Evolutionary conservation across 75 land plant species (phyloP), one percentile per base, ranked within the genome.

Genomic region (Selaginella moellendorffii): DNA sequence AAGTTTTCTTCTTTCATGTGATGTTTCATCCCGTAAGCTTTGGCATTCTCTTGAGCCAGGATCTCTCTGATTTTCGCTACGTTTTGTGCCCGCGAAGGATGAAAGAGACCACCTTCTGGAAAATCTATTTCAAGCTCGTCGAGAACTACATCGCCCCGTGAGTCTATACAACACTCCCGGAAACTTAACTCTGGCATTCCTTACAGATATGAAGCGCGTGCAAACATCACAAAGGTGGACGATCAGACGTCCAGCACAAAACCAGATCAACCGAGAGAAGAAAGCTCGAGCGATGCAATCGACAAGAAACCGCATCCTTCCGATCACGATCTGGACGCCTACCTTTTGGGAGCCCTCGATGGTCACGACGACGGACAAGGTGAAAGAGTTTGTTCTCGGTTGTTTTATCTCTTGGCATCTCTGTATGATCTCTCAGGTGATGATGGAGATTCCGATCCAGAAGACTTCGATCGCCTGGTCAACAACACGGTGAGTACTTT

Each of bases 71-170:
- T 54, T 73, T 92, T 31, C 84, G 97, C 65, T 92, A 92, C 74
- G 84, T 77, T 54, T 63, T 92, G 62, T 92, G 97, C 68, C 97
- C 97, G 21, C 76, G 86, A 26, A 52, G 74, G 53, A 92, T 92
- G 97, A 92, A 81, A 54, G 97, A 92, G 69, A 76, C 82, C 58
- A 79, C 68, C 52, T 92, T 92, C 52, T 92, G 97, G 97, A 81
- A 78, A 65, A 87, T 92, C 67, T 92, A 92, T 56, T 92, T 92
- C 72, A 79, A 72, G 18, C 73, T 92, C 64, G 86, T 92, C 2
- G 77, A 78, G 42, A 83, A 69, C 66, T 81, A 87, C 71, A 79
- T 87, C 14, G 71, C 79, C 24, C 82, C 82, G 97, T 92, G 83
- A 81, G 97, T 80, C 23, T 54, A 23, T 30, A 36, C 46, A 36